Base-by-base conservation (phyloP, 192 early-diverging fungal species). In the Linnemannia zychae region DNA sequence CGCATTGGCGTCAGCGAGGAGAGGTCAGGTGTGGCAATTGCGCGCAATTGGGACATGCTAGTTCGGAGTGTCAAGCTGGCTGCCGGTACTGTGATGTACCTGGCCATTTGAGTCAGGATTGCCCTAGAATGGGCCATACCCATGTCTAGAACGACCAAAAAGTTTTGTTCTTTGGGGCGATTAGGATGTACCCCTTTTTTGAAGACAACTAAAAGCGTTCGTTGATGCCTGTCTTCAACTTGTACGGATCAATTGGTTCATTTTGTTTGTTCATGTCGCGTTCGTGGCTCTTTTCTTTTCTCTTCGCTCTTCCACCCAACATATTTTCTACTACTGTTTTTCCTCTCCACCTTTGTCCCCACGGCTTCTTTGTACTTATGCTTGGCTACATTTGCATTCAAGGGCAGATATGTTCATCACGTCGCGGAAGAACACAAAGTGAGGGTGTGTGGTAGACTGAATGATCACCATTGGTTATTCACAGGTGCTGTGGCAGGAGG, bases 1-100 rank as follows among this genome's bases (percentile, higher is more conserved):
- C 75, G 20, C 77, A 81, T 66, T 80, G 75, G 75, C 75, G 81
- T 63, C 71, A 78, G 67, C 75, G 71, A 68, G 79, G 82, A 52
- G 74, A 79, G 34, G 76, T 91, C 0, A 77, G 90, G 5, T 91
- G 90, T 34, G 91, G 91, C 31, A 90, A 91, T 57, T 91, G 90
- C 65, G 90, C 88, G 16, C 87, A 88, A 65, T 40, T 81, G 49
- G 88, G 90, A 9, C 91, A 91, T 71, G 52, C 75, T 31, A 91
- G 91, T 66, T 53, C 84, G 28, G 87, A 87, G 7, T 91, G 90
- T 69, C 80, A 78, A 40, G 78, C 75, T 3, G 87, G 87, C 20
- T 88, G 87, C 73, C 71, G 87, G 34, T 88, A 88, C 73, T 88
- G 87, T 38, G 87, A 80, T 48, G 49, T 76, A 33, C 67, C 65